Base-by-base conservation (phyloP, 352 stramenopile species). In the Phytopythium aichiense region DNA sequence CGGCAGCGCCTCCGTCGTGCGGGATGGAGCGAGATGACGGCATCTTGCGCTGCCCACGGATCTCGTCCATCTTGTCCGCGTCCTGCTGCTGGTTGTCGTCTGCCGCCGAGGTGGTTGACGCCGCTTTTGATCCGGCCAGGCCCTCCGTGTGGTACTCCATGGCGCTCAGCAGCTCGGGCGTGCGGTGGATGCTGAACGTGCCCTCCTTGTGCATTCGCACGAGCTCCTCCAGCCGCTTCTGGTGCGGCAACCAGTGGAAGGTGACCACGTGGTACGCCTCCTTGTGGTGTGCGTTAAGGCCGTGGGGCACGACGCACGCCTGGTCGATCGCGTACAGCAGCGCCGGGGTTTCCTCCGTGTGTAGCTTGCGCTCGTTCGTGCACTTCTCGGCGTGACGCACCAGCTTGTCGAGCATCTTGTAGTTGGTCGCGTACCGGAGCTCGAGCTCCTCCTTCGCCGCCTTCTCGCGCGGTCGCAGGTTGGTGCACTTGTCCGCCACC, bases 111-210 rank as follows among this genome's bases (percentile, higher is more conserved):
- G 53, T 66, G 2, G 67, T 65, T 5, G 63, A 65, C 13, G 68
- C 71, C 15, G 73, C 65, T 11, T 83, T 67, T 9, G 71, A 78
- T 28, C 78, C 82, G 0, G 78, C 82, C 9, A 84, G 65, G 18
- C 82, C 82, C 68, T 90, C 80, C 0, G 82, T 90, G 62, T 89
- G 78, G 33, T 72, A 78, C n/a, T 82, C 77, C 81, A 89, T 90
- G 16, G 76, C 76, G 22, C 57, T 75, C 16, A 92, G 67, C 18
- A 92, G 23, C 46, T 89, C 82, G 5, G 82, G 82, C 0, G 80
- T 92, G n/a, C 82, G 79, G 13, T 84, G 70, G 53, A 92, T 88
- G 42, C 78, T 92, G 69, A 92, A 92, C 13, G 72, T 89, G 22
- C 80, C 82, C 52, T 89, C 74, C 56, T 87, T 82, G 64, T 92